These are phyloP conservation scores for Cucumis hystrix DNA, from an alignment of 306 rosid species.

Conservation along the genomic window DNA sequence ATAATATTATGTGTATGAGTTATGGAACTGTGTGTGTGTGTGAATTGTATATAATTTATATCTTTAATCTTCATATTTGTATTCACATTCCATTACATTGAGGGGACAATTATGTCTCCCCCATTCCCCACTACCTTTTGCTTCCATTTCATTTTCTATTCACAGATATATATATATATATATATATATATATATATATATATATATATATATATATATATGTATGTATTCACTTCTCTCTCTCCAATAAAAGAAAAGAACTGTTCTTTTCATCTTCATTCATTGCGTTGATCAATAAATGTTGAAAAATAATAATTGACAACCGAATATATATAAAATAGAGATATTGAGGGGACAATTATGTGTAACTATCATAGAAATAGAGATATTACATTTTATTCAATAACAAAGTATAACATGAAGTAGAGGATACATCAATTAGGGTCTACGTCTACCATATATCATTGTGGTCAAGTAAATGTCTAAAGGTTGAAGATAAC, in stretches of 20 bases:
- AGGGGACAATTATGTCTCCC: conserved; percentile 76
- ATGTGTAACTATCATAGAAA: not conserved
- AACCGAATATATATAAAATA: not conserved
- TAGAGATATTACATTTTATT: not conserved
- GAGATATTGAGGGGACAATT: not conserved
- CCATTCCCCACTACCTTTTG: conserved; percentile 22
- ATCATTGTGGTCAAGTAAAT: too few species aligned
- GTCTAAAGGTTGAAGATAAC: too few species aligned
- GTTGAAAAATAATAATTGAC: not conserved
- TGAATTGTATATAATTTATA: not conserved
- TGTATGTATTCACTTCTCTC: not conserved
- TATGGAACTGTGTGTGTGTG: not conserved
- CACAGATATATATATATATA: too few species aligned
- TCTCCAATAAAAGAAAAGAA: not conserved
- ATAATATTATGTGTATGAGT: not conserved
- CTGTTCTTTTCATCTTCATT: not conserved
- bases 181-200: too few species aligned
- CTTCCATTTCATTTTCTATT: not conserved
- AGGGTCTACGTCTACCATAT: too few species aligned
- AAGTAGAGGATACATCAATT: too few species aligned
- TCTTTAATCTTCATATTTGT: conserved; percentile 3
- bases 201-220: too few species aligned
- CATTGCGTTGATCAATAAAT: not conserved
- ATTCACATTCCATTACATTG: conserved; percentile 47
- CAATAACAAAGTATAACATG: not conserved